Evolutionary conservation across 352 stramenopile species (phyloP).

Genomic region (Globisporangium okanoganense): DNA sequence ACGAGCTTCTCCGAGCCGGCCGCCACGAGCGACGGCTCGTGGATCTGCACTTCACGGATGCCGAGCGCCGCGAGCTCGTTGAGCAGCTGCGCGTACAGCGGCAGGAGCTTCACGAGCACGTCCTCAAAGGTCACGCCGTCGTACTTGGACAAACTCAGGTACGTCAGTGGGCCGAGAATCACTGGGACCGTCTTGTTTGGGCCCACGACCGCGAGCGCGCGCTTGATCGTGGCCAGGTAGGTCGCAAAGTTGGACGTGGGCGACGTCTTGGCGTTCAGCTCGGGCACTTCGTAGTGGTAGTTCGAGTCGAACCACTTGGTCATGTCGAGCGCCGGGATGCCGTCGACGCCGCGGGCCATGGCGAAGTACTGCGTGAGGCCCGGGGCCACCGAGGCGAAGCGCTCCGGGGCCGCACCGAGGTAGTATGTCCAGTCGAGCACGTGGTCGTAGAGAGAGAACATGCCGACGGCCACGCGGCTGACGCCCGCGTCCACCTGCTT

Average conservation of each 20-base stretch:
- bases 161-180: conserved; percentile 82
- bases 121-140: conserved; percentile 65
- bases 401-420: conserved; percentile 69
- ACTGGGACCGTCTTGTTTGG: conserved; percentile 79
- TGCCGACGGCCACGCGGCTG: conserved; percentile 73
- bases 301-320: conserved; percentile 95
- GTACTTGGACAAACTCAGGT: conserved; percentile 78
- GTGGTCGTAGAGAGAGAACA: conserved; percentile 92
- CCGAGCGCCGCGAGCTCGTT: conserved; percentile 65
- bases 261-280: conserved; percentile 73
- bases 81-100: conserved; percentile 79
- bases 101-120: conserved; percentile 70
- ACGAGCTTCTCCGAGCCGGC: conserved; percentile 52
- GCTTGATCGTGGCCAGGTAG: conserved; percentile 73
- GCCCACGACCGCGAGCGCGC: conserved; percentile 76
- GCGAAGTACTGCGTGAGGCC: conserved; percentile 85
- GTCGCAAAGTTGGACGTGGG: conserved; percentile 76
- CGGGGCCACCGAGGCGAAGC: conserved; percentile 61
- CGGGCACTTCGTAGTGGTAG: conserved; percentile 95
- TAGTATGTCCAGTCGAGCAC: conserved; percentile 88
- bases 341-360: conserved; percentile 88
- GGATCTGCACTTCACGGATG: conserved; percentile 86
- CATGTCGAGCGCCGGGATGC: conserved; percentile 90
- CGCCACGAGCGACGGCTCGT: conserved; percentile 89
- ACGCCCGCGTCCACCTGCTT: conserved; percentile 80